These are phyloP conservation scores for Trichophyton rubrum DNA, from an alignment of 2,329 filamentous ascomycete genomes.

Conservation along the genomic window DNA sequence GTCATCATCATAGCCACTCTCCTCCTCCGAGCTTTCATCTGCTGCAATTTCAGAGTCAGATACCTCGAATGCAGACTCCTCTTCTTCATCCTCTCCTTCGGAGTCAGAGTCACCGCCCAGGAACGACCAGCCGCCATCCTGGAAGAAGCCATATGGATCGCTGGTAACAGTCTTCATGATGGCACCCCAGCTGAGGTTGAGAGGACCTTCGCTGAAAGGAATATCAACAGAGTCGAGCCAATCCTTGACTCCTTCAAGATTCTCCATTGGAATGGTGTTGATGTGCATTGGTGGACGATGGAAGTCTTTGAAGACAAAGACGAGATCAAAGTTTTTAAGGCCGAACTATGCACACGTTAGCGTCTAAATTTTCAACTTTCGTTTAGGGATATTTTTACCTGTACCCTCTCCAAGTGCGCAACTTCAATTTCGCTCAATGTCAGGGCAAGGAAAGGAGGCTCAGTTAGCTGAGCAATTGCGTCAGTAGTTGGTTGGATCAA, in stretches of 20 bases:
- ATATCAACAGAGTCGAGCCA: conserved; percentile 96
- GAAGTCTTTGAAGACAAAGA: conserved; percentile 97
- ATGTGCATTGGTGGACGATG: conserved; percentile 79
- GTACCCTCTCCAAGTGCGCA: conserved; percentile 87
- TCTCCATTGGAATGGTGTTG: conserved; percentile 96
- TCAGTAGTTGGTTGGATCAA: conserved; percentile 93
- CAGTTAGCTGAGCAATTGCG: conserved; percentile 90
- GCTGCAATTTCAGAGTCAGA: conserved; percentile 65
- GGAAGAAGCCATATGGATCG: conserved; percentile 90
- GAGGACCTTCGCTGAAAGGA: conserved; percentile 80
- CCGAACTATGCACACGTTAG: conserved; percentile 51
- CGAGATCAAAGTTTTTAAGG: conserved; percentile 96
- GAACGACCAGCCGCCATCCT: conserved; percentile 91
- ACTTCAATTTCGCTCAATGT: conserved; percentile 93
- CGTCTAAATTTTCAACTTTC: background rate
- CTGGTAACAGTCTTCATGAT: conserved; percentile 98
- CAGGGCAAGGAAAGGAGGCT: conserved; percentile 91
- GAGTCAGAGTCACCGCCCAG: conserved; percentile 76
- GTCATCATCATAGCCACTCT: conserved; percentile 87
- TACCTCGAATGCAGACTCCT: conserved; percentile 87
- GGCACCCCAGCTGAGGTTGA: conserved; percentile 96
- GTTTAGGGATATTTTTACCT: conserved; percentile 29
- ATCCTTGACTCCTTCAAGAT: conserved; percentile 88
- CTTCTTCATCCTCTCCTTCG: conserved; percentile 67
- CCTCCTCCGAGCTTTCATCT: conserved; percentile 67